Percentiles rank a stretch among this genome's conserved stretches.
Evolutionary conservation across 2,329 filamentous ascomycete genomes (phyloP).

Genomic region (Pestalotiopsis sp.): DNA sequence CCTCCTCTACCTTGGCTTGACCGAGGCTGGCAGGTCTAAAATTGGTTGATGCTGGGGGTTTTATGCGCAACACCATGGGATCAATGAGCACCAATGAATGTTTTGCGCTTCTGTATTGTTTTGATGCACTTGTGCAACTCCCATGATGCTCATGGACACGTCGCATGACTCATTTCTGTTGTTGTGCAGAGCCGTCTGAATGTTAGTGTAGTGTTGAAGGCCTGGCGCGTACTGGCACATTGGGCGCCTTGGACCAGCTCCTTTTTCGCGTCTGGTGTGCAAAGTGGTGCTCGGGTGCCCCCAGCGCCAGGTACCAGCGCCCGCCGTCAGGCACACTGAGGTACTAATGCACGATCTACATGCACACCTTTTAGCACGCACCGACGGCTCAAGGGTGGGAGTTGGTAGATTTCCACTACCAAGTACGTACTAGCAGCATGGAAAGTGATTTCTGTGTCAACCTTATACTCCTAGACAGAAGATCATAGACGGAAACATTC

Average conservation of each 20-base stretch:
- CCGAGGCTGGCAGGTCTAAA: conserved; percentile 22
- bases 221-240: not conserved
- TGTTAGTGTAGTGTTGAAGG: not conserved
- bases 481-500: not conserved
- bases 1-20: conserved; percentile 15
- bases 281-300: not conserved
- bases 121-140: not conserved
- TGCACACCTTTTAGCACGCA: not conserved
- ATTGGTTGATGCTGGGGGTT: conserved; percentile 21
- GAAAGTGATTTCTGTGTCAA: too few relatives aligned
- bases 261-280: not conserved
- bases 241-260: not conserved
- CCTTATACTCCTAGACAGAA: not conserved
- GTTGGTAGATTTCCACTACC: too few relatives aligned
- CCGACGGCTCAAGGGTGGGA: not conserved
- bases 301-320: not conserved
- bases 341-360: not conserved
- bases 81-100: not conserved
- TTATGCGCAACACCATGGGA: conserved; percentile 23
- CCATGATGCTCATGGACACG: not conserved
- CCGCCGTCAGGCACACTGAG: not conserved
- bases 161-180: not conserved
- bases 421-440: too few relatives aligned
- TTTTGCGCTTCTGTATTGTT: not conserved
- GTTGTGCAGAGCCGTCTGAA: not conserved